Base-by-base conservation (phyloP, 1,284 basidiomycete species). In the Cystobasidium slooffiae region DNA sequence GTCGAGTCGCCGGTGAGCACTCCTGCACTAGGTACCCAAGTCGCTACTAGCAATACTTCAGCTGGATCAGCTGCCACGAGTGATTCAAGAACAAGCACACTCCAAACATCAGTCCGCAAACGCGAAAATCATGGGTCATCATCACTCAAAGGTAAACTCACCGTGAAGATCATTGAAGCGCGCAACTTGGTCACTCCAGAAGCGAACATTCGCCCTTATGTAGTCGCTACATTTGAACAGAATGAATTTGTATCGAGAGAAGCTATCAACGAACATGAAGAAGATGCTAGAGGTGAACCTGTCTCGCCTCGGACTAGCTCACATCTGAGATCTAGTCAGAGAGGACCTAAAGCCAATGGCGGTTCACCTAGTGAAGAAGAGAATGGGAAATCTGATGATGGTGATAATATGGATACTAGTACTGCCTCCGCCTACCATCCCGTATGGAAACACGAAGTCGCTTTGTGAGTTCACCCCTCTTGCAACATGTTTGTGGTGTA, bases 391-490 rank as follows among this genome's bases (percentile, higher is more conserved):
- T 37, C 31, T 7, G 37, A 44, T 12, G 49, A 31, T 1, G 31
- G 37, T 16, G 56, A 55, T 18, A 41, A 37, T 14, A 73, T 62
- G 70, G 70, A 68, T 41, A 74, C 43, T 20, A 22, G 72, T 87
- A 72, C 83, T 87, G 64, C 59, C 86, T 80, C 79, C 18, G 81
- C 91, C 53, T 88, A 92, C 81, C 97, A 95, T 84, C 96, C 97
- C 12, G 90, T 96, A 18, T 99, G 97, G 97, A 98, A 99, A 84
- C 94, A 98, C 83, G 91, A 98, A 83, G 96, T 98, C 61, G 91
- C 92, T 51, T 97, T 97, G 94, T 95, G 83, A 84, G 93, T 87
- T 47, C 18, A 64, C 46, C 8, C 68, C 43, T 51, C 78, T 31
- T 3, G 44, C 24, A 16, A 22, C 46, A 12, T 8, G 5, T 10